phyloP scores from a whole-genome alignment of 2,329 filamentous ascomycete species.

The Monosporascus cannonballus region DNA sequence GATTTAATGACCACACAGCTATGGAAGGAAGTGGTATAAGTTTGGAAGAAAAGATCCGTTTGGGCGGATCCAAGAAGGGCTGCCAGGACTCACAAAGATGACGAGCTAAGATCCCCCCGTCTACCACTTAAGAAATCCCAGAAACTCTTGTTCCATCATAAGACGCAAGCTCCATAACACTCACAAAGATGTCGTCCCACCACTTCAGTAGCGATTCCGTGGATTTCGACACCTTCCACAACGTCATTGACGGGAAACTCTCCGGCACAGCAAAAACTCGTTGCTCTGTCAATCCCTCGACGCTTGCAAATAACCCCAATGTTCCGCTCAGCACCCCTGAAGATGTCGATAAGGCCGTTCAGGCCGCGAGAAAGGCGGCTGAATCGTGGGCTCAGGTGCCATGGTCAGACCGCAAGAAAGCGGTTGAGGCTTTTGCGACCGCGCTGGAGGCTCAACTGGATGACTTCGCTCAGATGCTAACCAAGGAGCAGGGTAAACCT shows the following conservation, averaged over 20 bases:
- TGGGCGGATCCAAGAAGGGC: too few species aligned
- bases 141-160: too few species aligned
- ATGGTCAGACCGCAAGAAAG: constrained; percentile 24
- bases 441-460: constrained; percentile 7
- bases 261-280: constrained; percentile 36
- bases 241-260: constrained; percentile 45
- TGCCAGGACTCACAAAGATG: too few species aligned
- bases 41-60: too few species aligned
- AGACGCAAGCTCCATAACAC: too few species aligned
- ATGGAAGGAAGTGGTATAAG: too few species aligned
- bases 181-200: too few species aligned
- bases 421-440: constrained; percentile 14
- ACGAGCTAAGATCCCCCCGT: too few species aligned
- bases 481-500: constrained; percentile 13
- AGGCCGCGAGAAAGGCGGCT: constrained; percentile 39
- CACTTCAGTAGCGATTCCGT: too few species aligned
- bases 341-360: constrained; percentile 45
- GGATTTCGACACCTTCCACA: constrained; percentile 36
- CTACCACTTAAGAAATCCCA: too few species aligned
- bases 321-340: constrained; percentile 42
- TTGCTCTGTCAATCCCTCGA: constrained; percentile 45
- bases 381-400: constrained; percentile 36
- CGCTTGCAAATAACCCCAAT: constrained; percentile 39
- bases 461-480: constrained; percentile 8
- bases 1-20: too few species aligned